Evolutionary conservation across 495 filamentous ascomycete species (phyloP).

Genomic region (Aspergillus hancockii): DNA sequence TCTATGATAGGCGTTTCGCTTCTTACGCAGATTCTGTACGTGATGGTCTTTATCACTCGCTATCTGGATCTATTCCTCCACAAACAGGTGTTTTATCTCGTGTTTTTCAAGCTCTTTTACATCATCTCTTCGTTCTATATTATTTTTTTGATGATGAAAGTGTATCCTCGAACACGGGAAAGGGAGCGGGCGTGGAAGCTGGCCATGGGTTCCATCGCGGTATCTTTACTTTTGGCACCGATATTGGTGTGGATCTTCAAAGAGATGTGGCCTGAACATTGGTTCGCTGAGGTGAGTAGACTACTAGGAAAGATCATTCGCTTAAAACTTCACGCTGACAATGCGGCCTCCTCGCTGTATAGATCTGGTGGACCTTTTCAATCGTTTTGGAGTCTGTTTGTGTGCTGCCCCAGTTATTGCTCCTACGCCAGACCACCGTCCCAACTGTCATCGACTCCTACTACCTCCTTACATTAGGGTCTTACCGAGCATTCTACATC

Average conservation of each 20-base stretch:
- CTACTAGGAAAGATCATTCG: background rate
- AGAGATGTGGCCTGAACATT: conserved; percentile 28
- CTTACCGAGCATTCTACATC: conserved; percentile 88
- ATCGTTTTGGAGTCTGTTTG: conserved; percentile 88
- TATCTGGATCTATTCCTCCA: conserved; percentile 78
- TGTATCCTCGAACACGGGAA: conserved; percentile 86
- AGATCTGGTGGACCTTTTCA: conserved; percentile 83
- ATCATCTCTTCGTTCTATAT: conserved; percentile 84
- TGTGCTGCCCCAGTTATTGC: conserved; percentile 85
- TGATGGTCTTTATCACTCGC: conserved; percentile 78
- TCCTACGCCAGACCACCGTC: conserved; percentile 90
- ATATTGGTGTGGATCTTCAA: conserved; percentile 67
- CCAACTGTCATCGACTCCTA: conserved; percentile 95
- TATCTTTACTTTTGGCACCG: conserved; percentile 61
- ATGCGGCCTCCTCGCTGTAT: conserved; percentile 5
- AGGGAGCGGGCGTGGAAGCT: conserved; percentile 90
- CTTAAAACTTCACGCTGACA: conserved; percentile 11
- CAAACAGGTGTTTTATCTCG: conserved; percentile 60
- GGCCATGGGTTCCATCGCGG: conserved; percentile 61
- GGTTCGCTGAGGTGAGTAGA: conserved; percentile 57
- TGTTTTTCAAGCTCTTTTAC: conserved; percentile 84
- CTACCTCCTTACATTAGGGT: conserved; percentile 85
- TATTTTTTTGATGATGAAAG: conserved; percentile 79
- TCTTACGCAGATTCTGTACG: conserved; percentile 89
- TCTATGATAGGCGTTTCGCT: conserved; percentile 74